Base-by-base conservation (phyloP, 129 eudicot genomes). In the Pseudognaphalium luteoalbum region DNA sequence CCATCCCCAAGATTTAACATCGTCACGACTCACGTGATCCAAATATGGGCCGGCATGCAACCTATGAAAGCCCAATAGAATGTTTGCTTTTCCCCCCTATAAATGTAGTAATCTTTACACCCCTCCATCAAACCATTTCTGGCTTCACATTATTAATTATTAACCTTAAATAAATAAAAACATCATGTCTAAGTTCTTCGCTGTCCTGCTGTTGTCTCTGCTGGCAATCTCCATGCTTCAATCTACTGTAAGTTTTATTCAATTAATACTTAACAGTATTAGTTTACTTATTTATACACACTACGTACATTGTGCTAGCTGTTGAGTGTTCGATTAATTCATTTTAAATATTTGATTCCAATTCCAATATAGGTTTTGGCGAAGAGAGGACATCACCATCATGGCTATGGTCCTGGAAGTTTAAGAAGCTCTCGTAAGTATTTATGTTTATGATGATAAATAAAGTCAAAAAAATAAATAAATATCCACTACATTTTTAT, bases 381-480 rank as follows among this genome's bases (percentile, higher is more conserved):
- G 56, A 72, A 78, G 28, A 34, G 71, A 7, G 75, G 81, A 6
- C 69, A 47, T 64, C 66, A 50, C 69, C 76, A 59, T n/a, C 76
- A 59, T n/a, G 79, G 79, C 35, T 78, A 78, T 59, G 96, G 96
- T 8, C 83, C 89, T 73, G 86, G 91, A 39, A 89, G 91, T 68
- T 74, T 89, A 63, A 82, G 81, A 75, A 78, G 85, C 80, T 85
- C 68, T 44, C 90, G 96, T 89, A 79, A 89, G 96, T 83, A 11
- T 47, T 47, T 3, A 3, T 20, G 28, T 25, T 25, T 25, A 25
- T 25, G 28, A 0, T 25, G 28, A 25, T 25, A 0, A 25, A 25
- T 25, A 1, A 0, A 25, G 0, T 25, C 0, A 42, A 2, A 42
- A 2, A 42, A 42, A n/a, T n/a, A n/a, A n/a, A n/a, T n/a, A n/a